Percentiles rank a stretch among this genome's conserved stretches.
phyloP scores from a whole-genome alignment of 371 early-diverging fungal genomes.

The Catenaria anguillulae region DNA sequence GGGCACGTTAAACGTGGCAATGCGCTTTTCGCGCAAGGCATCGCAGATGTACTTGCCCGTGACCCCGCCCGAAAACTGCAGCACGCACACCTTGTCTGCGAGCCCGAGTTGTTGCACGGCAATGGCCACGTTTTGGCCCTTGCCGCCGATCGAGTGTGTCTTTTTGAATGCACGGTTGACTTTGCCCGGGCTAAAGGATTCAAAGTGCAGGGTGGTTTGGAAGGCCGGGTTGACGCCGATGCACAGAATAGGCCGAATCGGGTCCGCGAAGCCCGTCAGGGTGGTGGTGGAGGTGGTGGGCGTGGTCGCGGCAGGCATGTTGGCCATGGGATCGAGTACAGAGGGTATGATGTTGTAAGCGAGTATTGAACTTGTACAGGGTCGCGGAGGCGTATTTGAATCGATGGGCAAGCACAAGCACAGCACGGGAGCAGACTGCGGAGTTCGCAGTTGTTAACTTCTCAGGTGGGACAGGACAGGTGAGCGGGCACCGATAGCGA shows the following conservation, averaged over 20 bases:
- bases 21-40: conserved; percentile 13
- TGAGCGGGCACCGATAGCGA: too few species aligned
- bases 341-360: too few species aligned
- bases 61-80: conserved; percentile 19
- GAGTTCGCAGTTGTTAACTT: too few species aligned
- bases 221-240: conserved; percentile 25
- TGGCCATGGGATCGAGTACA: too few species aligned
- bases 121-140: conserved; percentile 13
- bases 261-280: neutral
- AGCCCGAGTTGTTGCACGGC: neutral
- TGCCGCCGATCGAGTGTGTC: conserved; percentile 26
- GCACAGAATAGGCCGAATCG: neutral
- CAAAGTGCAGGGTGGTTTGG: conserved; percentile 25
- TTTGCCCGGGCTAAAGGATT: conserved; percentile 14
- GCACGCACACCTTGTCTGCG: neutral
- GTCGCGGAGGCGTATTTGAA: too few species aligned
- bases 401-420: too few species aligned
- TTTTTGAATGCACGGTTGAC: conserved; percentile 25
- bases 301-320: too few species aligned
- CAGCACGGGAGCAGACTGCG: too few species aligned
- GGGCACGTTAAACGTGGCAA: conserved; percentile 18
- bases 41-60: conserved; percentile 23
- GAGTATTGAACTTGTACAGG: too few species aligned
- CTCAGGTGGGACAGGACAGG: too few species aligned
- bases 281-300: too few species aligned